These are phyloP conservation scores for Ramularia collo-cygni DNA, from an alignment of 2,329 filamentous ascomycete genomes.

Conservation along the genomic window DNA sequence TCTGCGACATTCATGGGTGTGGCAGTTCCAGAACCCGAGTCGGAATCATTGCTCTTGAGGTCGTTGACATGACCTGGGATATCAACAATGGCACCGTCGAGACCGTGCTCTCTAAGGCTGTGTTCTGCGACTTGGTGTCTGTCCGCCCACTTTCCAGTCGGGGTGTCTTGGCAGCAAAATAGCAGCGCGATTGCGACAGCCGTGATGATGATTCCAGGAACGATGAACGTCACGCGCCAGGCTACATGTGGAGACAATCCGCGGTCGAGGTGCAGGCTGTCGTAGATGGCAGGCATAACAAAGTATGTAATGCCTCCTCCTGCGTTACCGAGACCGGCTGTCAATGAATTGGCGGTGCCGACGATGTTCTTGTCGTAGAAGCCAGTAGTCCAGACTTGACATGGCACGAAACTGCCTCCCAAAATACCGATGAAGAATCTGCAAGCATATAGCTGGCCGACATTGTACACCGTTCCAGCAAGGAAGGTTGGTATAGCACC, in stretches of 20 bases:
- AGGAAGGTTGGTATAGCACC: constrained; percentile 77
- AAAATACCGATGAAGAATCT: constrained; percentile 78
- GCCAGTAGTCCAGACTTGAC: constrained; percentile 85
- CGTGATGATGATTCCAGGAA: constrained; percentile 72
- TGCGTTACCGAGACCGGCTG: constrained; percentile 78
- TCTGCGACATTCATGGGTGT: constrained; percentile 29
- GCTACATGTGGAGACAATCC: constrained; percentile 60
- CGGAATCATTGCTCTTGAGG: constrained; percentile 18
- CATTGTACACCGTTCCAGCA: constrained; percentile 66
- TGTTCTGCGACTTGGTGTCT: constrained; percentile 54
- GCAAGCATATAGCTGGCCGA: constrained; percentile 60
- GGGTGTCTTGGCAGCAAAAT: constrained; percentile 71
- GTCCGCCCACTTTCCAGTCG: constrained; percentile 71
- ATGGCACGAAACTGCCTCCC: constrained; percentile 72
- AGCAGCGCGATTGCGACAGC: constrained; percentile 59
- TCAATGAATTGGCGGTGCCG: constrained; percentile 78
- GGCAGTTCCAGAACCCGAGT: constrained; percentile 18
- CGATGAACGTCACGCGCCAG: constrained; percentile 79
- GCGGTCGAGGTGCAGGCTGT: constrained; percentile 58
- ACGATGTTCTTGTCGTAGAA: constrained; percentile 93
- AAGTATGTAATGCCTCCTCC: constrained; percentile 91
- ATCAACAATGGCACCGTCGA: constrained; percentile 41
- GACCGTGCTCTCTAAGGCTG: constrained; percentile 44
- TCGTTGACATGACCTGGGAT: constrained; percentile 47
- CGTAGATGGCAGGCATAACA: constrained; percentile 83